Base-by-base conservation (phyloP, 805 yeast species). In the Myxozyma mucilagina region DNA sequence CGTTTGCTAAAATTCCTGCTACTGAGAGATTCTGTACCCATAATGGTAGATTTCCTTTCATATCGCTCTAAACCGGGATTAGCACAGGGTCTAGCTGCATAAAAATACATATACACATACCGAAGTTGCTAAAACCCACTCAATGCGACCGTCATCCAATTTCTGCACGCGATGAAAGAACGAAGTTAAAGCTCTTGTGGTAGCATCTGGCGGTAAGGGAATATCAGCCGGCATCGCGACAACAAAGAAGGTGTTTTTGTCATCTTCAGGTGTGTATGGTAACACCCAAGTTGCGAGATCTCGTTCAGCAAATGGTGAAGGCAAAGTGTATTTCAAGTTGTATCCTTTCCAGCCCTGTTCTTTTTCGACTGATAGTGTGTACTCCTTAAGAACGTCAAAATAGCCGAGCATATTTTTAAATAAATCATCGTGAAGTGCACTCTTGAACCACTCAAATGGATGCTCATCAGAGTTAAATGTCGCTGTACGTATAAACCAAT, bases 201-300 rank as follows among this genome's bases (percentile, higher is more conserved):
- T 52, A 14, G 59, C 59, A 16, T 61, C 61, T 38, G 53, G 59
- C 5, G 64, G 58, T 29, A 63, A 16, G 16, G 57, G 61, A 16
- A 56, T 44, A 47, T 61, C 65, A 5, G 65, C 65, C 48, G 65
- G 65, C 47, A 59, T 13, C 14, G 65, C 64, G 38, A 53, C 50
- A 13, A 63, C 47, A 38, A 35, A 56, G 35, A 63, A 63, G 34
- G 54, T 35, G n/a, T 53, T 57, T 10, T 38, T 43, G 16, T 14
- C 31, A 20, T 49, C 66, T 6, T 44, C 59, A 11, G 55, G 56
- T 32, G 14, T 24, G n/a, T 32, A 18, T 5, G 57, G 47, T 42
- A 51, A 18, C 31, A 60, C 29, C 66, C 66, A 63, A 34, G 54
- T 39, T 13, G 64, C 61, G 9, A 63, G 49, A 44, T 51, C 61